Conservation (phyloP, 352 stramenopile genomes). For the Phytopythium delawarense region DNA sequence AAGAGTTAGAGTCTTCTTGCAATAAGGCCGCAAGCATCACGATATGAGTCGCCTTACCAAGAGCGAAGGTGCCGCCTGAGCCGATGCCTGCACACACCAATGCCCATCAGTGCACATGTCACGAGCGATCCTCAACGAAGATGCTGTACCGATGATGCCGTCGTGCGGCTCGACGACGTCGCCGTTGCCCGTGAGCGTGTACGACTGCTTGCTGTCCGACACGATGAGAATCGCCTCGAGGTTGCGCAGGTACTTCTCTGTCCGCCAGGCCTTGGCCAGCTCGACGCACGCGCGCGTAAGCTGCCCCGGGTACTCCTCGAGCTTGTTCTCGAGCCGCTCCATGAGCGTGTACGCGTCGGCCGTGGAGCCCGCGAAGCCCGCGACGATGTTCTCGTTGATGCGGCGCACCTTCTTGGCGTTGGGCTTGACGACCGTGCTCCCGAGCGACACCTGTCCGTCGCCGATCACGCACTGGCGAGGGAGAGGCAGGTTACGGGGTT, state of each 20-base stretch:
- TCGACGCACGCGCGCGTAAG: conserved; percentile 96
- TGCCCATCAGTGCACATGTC: background rate
- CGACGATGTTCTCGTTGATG: conserved; percentile 94
- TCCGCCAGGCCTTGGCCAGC: conserved; percentile 98
- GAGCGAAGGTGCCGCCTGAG: conserved; percentile 91
- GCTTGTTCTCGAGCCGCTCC: conserved; percentile 96
- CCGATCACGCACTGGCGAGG: conserved; percentile 91
- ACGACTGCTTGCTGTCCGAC: conserved; percentile 93
- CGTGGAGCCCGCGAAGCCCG: conserved; percentile 96
- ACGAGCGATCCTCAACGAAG: background rate
- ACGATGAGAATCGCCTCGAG: conserved; percentile 95
- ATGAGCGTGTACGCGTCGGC: conserved; percentile 98
- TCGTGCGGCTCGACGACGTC: conserved; percentile 97
- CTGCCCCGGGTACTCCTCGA: conserved; percentile 98
- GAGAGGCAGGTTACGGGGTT: background rate
- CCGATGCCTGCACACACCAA: conserved; percentile 62
- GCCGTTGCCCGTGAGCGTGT: conserved; percentile 97
- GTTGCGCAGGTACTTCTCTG: conserved; percentile 97
- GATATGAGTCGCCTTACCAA: conserved; percentile 51
- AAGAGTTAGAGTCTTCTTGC: background rate
- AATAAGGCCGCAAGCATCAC: background rate
- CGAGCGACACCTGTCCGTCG: conserved; percentile 97
- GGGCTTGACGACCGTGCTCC: conserved; percentile 95
- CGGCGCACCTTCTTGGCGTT: conserved; percentile 98
- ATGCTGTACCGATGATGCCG: conserved; percentile 83